Percentiles rank a stretch among this genome's conserved stretches.
These are phyloP conservation scores for Phylloporus rhodoxanthus DNA, from an alignment of 768 basidiomycete species.

Conservation along the genomic window DNA sequence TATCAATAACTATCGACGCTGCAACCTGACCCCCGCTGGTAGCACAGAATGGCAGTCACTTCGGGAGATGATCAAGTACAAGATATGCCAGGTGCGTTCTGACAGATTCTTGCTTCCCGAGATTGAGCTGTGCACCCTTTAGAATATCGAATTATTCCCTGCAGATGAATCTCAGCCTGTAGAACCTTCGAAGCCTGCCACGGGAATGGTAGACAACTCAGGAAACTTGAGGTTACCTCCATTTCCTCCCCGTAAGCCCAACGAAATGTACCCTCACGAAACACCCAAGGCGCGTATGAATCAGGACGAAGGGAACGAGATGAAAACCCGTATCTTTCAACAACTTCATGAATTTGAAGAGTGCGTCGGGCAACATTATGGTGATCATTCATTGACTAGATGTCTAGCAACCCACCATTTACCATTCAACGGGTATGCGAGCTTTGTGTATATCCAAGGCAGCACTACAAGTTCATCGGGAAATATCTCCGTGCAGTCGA, in stretches of 20 bases:
- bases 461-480: conserved; percentile 70
- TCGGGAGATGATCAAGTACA: conserved; percentile 67
- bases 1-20: neutral
- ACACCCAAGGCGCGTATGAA: conserved; percentile 55
- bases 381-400: conserved; percentile 4
- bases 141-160: conserved; percentile 52
- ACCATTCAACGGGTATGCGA: conserved; percentile 89
- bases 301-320: conserved; percentile 51
- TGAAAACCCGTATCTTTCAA: conserved; percentile 51
- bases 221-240: conserved; percentile 70
- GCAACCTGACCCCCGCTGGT: conserved; percentile 13
- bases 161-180: conserved; percentile 31
- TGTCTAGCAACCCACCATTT: conserved; percentile 60
- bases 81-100: conserved; percentile 53
- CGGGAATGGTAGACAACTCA: conserved; percentile 24
- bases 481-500: conserved; percentile 88
- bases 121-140: conserved; percentile 1
- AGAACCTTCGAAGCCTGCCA: conserved; percentile 39
- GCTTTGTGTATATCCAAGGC: conserved; percentile 60
- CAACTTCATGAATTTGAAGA: conserved; percentile 72
- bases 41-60: conserved; percentile 68
- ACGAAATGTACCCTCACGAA: conserved; percentile 46
- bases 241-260: conserved; percentile 55
- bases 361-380: conserved; percentile 37
- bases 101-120: neutral